Conservation (phyloP, 192 early-diverging fungal genomes). For the Rhizoclosmatium sp. region DNA sequence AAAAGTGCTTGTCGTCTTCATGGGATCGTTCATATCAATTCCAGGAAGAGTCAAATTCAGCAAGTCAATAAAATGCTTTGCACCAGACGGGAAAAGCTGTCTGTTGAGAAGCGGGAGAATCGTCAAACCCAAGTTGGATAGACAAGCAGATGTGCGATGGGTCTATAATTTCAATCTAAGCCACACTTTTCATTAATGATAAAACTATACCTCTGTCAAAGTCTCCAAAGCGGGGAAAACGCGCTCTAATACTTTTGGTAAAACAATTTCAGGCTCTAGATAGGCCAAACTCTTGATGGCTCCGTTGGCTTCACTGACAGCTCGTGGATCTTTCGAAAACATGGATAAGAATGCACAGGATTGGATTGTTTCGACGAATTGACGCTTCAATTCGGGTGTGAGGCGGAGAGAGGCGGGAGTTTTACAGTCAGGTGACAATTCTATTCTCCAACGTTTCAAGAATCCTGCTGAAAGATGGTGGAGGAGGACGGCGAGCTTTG, state of each 20-base stretch:
- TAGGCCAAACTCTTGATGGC: conserved; percentile 78
- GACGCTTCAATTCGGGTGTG: conserved; percentile 58
- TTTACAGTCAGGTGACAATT: conserved; percentile 64
- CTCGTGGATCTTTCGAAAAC: conserved; percentile 77
- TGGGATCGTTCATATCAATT: conserved; percentile 92
- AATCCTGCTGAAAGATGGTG: conserved; percentile 73
- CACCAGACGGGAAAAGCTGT: conserved; percentile 83
- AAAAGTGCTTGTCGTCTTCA: conserved; percentile 76
- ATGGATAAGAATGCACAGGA: conserved; percentile 69
- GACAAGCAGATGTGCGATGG: conserved; percentile 86
- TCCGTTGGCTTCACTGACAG: conserved; percentile 64
- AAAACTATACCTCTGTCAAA: conserved; percentile 68
- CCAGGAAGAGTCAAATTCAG: conserved; percentile 85
- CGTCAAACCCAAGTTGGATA: conserved; percentile 76
- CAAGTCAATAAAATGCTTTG: conserved; percentile 78
- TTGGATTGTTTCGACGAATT: conserved; percentile 73
- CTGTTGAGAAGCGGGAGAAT: conserved; percentile 78
- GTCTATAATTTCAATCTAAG: conserved; percentile 56
- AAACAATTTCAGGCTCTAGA: conserved; percentile 78
- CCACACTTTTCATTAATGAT: background rate
- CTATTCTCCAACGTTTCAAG: conserved; percentile 62
- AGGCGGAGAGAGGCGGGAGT: conserved; percentile 67
- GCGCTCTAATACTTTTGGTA: conserved; percentile 82
- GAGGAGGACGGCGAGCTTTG: conserved; percentile 73
- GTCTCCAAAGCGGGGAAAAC: conserved; percentile 89